Evolutionary conservation across 371 early-diverging fungal genomes (phyloP).

Genomic region (Mucor saturninus): DNA sequence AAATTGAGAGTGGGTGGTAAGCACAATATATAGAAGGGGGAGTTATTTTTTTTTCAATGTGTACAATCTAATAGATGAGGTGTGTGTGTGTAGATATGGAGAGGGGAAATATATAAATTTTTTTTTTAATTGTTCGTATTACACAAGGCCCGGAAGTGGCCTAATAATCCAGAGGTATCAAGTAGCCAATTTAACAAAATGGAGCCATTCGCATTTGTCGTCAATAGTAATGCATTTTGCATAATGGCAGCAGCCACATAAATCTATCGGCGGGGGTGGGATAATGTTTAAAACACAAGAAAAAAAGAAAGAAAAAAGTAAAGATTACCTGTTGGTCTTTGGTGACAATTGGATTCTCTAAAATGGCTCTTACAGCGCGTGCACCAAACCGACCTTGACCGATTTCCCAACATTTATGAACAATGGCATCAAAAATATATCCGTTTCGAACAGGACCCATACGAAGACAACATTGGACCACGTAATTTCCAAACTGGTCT

Average conservation of each 20-base stretch:
- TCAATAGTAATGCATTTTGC: slow-evolving; percentile 73
- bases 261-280: slow-evolving; percentile 15
- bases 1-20: no score
- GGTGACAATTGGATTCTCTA: slow-evolving; percentile 72
- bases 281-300: no score
- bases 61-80: background rate
- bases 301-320: background rate
- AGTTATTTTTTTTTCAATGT: no score
- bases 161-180: slow-evolving; percentile 80
- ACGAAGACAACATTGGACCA: slow-evolving; percentile 85
- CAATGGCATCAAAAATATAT: slow-evolving; percentile 87
- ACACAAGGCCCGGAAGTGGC: slow-evolving; percentile 70
- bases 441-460: slow-evolving; percentile 63
- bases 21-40: no score
- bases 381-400: slow-evolving; percentile 88
- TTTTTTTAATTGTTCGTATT: slow-evolving; percentile 9
- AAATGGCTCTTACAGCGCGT: slow-evolving; percentile 82
- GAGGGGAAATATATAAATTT: background rate
- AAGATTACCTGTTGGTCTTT: slow-evolving; percentile 27
- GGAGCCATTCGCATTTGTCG: slow-evolving; percentile 88
- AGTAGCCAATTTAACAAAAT: slow-evolving; percentile 89
- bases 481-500: slow-evolving; percentile 93
- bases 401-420: slow-evolving; percentile 69
- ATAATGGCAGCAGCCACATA: slow-evolving; percentile 87
- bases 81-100: background rate